Percentiles rank a stretch among this genome's conserved stretches.
These are phyloP conservation scores for Gastrolobium bilobum DNA, from an alignment of 306 rosid genomes.

Conservation along the genomic window DNA sequence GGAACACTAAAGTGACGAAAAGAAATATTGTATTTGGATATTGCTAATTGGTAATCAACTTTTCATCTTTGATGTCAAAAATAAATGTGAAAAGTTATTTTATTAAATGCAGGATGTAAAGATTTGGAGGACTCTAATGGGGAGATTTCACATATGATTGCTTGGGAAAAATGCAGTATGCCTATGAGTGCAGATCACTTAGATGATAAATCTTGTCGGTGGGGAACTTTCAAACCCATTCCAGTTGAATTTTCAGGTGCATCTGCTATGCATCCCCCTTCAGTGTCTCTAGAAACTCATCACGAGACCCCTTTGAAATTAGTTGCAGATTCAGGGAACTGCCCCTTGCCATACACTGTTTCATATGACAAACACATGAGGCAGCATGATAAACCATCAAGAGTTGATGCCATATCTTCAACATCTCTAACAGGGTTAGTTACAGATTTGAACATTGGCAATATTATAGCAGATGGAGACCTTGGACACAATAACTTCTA, in stretches of 20 bases:
- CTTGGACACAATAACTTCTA: constrained; percentile 48
- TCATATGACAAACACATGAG: constrained; percentile 51
- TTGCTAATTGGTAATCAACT: background rate
- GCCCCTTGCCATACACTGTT: constrained; percentile 42
- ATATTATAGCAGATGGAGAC: constrained; percentile 48
- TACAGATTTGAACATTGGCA: constrained; percentile 51
- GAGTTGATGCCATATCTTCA: constrained; percentile 53
- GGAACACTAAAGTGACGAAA: constrained; percentile 8
- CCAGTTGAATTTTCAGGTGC: constrained; percentile 53
- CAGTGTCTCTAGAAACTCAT: constrained; percentile 56
- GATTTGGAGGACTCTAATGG: constrained; percentile 51
- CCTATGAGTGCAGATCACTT: constrained; percentile 44
- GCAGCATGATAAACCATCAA: constrained; percentile 53
- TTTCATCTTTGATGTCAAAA: constrained; percentile 28
- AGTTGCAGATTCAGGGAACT: constrained; percentile 49
- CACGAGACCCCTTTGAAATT: constrained; percentile 45
- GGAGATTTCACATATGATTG: constrained; percentile 51
- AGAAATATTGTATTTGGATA: constrained; percentile 28
- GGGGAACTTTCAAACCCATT: constrained; percentile 48
- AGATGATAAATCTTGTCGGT: constrained; percentile 57
- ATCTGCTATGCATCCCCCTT: constrained; percentile 53
- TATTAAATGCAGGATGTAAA: constrained; percentile 54
- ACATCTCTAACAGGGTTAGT: constrained; percentile 46
- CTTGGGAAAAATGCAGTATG: constrained; percentile 51
- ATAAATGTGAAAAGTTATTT: constrained; percentile 14